These are phyloP conservation scores for Globisporangium radiosum DNA, from an alignment of 352 stramenopile species.

Conservation along the genomic window DNA sequence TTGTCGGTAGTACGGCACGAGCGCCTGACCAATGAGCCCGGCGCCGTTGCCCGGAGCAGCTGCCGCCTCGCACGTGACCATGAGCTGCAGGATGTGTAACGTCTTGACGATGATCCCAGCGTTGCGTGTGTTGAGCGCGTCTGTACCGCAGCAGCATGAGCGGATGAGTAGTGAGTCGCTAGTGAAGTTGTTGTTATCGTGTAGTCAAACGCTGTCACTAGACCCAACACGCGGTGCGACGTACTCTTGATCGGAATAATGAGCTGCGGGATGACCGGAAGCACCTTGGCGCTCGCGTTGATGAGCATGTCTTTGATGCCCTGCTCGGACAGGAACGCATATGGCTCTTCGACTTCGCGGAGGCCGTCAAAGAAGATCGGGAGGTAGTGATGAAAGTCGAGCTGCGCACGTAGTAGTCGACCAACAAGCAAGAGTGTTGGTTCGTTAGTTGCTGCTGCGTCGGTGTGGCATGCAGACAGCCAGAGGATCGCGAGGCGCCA, in stretches of 20 bases:
- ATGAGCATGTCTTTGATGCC: constrained; percentile 98
- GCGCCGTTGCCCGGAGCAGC: constrained; percentile 68
- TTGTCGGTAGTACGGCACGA: constrained; percentile 97
- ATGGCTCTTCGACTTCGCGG: constrained; percentile 94
- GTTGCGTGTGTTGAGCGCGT: constrained; percentile 92
- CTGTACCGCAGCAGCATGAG: constrained; percentile 13
- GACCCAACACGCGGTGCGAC: constrained; percentile 1
- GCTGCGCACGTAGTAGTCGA: constrained; percentile 24
- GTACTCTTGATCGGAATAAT: constrained; percentile 98
- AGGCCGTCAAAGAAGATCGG: constrained; percentile 98
- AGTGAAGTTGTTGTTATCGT: neutral
- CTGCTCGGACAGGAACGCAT: constrained; percentile 94
- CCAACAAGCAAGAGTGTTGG: neutral
- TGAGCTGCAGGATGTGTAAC: constrained; percentile 94
- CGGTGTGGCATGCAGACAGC: too few relatives aligned
- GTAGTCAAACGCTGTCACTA: too few relatives aligned
- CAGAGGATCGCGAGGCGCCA: too few relatives aligned
- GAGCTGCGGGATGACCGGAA: constrained; percentile 95
- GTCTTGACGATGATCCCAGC: constrained; percentile 94
- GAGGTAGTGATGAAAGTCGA: constrained; percentile 98
- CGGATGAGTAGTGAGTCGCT: neutral
- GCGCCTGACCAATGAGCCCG: constrained; percentile 91
- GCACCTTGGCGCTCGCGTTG: constrained; percentile 91
- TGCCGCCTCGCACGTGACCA: constrained; percentile 91
- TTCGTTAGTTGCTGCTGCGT: neutral